phyloP scores from a whole-genome alignment of 306 rosid species.

The Hippophae tibetana region DNA sequence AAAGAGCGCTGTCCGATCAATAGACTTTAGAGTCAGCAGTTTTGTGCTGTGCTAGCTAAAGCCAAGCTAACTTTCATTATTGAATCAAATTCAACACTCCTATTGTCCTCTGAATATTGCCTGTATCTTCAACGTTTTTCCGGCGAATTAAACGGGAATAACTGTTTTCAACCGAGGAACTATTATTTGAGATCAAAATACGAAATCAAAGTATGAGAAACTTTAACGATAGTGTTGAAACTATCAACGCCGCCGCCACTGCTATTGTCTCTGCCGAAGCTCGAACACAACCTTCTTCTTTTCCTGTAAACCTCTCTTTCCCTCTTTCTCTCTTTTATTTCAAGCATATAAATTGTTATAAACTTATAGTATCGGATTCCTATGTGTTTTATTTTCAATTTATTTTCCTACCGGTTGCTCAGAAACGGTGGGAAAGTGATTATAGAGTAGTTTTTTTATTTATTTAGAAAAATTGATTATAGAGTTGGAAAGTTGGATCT shows the following conservation, averaged over 20 bases:
- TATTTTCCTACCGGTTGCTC: constrained; percentile 7
- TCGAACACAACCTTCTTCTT: constrained; percentile 62
- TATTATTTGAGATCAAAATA: background rate
- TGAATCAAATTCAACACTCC: no score
- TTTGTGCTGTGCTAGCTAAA: no score
- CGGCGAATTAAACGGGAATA: no score
- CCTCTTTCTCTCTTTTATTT: background rate
- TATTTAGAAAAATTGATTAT: background rate
- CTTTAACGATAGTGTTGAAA: constrained; percentile 59
- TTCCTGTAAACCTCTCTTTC: constrained; percentile 33
- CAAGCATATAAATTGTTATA: background rate
- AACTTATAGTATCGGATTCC: background rate
- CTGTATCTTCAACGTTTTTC: no score
- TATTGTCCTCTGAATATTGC: no score
- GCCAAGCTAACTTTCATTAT: no score
- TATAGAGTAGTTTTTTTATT: background rate
- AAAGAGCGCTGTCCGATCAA: no score
- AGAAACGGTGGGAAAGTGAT: constrained; percentile 4
- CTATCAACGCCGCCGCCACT: constrained; percentile 86
- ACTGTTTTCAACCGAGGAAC: no score
- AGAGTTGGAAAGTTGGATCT: constrained; percentile 10
- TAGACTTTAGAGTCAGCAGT: no score
- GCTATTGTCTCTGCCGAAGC: constrained; percentile 85
- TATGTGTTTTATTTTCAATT: background rate
- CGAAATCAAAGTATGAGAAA: constrained; percentile 33